Evolutionary conservation across 139 green algal species (phyloP), one percentile per base, ranked within the genome.

Genomic region (Tetraselmis chui): DNA sequence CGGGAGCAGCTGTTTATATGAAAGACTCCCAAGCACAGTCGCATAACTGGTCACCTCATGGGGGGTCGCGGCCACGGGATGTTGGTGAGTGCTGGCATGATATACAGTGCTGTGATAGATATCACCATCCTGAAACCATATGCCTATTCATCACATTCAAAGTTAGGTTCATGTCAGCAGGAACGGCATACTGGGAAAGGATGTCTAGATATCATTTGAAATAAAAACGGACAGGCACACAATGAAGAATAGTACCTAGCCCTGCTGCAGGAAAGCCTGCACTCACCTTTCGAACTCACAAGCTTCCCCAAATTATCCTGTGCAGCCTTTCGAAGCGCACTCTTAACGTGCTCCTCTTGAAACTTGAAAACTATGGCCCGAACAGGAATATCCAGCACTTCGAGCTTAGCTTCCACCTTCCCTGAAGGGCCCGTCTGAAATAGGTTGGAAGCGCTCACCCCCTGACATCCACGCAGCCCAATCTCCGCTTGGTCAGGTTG

Each of bases 1-100:
- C n/a, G n/a, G n/a, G n/a, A n/a, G n/a, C n/a, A n/a, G n/a, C n/a
- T n/a, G n/a, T n/a, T n/a, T n/a, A n/a, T n/a, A n/a, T n/a, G n/a
- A n/a, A n/a, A n/a, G n/a, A n/a, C n/a, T 67, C 45, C 45, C 45
- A 67, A 67, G 45, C 45, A 5, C 5, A 18, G 45, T 18, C 45
- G 45, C 45, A 18, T 67, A 67, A 18, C 45, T 67, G 45, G 45
- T 67, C 23, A 93, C 80, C 18, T 86, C 32, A 26, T 76, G 74
- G 0, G 58, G 26, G 23, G 75, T 84, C 2, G 90, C 91, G 0
- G 82, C 76, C 31, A 92, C 84, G 1, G 90, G 90, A 1, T 89
- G 84, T 89, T 94, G 89, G 24, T 95, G 91, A 23, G 85, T 87
- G 0, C 89, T 92, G 0, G 91, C 91, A 29, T 94, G 91, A 84